These are phyloP conservation scores for Skeletonema costatum DNA, from an alignment of 108 stramenopile species.

Conservation along the genomic window DNA sequence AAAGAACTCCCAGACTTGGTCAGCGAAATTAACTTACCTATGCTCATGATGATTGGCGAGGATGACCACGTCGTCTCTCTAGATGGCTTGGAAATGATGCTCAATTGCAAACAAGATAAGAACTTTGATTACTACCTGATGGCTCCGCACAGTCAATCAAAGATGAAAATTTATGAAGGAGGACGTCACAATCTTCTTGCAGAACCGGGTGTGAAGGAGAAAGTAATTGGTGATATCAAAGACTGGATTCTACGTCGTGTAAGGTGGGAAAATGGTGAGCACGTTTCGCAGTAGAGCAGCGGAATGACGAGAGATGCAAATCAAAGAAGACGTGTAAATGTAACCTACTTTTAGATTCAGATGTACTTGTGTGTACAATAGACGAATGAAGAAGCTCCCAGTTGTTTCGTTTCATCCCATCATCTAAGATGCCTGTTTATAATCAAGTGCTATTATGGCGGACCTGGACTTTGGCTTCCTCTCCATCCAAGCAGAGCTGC, in stretches of 20 bases:
- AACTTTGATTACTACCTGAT: background rate
- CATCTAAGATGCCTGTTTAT: too few species aligned
- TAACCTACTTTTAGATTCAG: too few species aligned
- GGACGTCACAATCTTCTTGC: constrained; percentile 22
- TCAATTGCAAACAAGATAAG: constrained; percentile 3
- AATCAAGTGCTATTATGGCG: too few species aligned
- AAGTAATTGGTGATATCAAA: constrained; percentile 3
- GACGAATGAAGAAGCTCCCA: too few species aligned
- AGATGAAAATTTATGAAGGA: constrained; percentile 15
- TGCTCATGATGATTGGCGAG: constrained; percentile 27
- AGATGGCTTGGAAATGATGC: constrained; percentile 15
- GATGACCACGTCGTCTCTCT: constrained; percentile 14
- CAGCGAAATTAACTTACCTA: background rate
- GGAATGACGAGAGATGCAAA: too few species aligned
- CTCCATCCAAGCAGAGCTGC: too few species aligned
- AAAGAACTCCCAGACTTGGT: constrained; percentile 6
- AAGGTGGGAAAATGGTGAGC: background rate
- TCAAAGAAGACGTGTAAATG: too few species aligned
- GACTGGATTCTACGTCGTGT: constrained; percentile 11
- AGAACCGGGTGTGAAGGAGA: constrained; percentile 11
- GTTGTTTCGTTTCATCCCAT: too few species aligned
- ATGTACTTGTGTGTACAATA: too few species aligned
- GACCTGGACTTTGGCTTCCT: too few species aligned
- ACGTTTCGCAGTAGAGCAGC: background rate
- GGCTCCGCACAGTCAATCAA: background rate